Evolutionary conservation across 805 yeast genomes (phyloP).

Genomic region (Priceomyces haplophilus): DNA sequence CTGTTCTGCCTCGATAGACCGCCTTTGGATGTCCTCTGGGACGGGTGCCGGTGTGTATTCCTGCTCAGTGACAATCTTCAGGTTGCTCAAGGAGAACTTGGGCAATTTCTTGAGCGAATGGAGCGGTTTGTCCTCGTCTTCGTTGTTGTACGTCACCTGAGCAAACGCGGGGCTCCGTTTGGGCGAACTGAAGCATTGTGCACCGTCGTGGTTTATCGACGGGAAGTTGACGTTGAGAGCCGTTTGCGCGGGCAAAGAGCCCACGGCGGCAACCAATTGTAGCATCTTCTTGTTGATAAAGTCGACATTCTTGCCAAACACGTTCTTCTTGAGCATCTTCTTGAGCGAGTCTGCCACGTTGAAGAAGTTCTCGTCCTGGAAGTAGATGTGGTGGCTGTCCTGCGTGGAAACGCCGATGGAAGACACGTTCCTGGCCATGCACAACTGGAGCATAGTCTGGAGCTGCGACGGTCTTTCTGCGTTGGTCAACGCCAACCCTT

Average conservation of each 20-base stretch:
- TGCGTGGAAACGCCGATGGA: conserved; percentile 22
- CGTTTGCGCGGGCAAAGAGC: conserved; percentile 7
- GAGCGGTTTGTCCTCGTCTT: neutral
- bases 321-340: conserved; percentile 17
- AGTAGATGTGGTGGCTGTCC: conserved; percentile 29
- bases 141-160: conserved; percentile 1
- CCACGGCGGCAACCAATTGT: conserved; percentile 14
- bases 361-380: conserved; percentile 30
- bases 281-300: conserved; percentile 24
- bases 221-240: conserved; percentile 28
- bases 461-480: conserved; percentile 6
- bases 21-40: neutral
- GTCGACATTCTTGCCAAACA: conserved; percentile 19
- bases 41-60: conserved; percentile 3
- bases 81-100: conserved; percentile 4
- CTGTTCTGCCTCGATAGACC: conserved; percentile 2
- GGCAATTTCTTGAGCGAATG: conserved; percentile 4
- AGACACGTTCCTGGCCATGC: conserved; percentile 16
- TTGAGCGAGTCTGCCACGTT: conserved; percentile 10
- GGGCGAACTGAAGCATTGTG: conserved; percentile 19
- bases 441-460: conserved; percentile 17
- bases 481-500: conserved; percentile 18
- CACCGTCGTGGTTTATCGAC: conserved; percentile 21
- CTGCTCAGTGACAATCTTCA: conserved; percentile 3
- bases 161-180: conserved; percentile 5